Evolutionary conservation across 208 protist species (phyloP).

Genomic region (Trypanosoma platydactyli): DNA sequence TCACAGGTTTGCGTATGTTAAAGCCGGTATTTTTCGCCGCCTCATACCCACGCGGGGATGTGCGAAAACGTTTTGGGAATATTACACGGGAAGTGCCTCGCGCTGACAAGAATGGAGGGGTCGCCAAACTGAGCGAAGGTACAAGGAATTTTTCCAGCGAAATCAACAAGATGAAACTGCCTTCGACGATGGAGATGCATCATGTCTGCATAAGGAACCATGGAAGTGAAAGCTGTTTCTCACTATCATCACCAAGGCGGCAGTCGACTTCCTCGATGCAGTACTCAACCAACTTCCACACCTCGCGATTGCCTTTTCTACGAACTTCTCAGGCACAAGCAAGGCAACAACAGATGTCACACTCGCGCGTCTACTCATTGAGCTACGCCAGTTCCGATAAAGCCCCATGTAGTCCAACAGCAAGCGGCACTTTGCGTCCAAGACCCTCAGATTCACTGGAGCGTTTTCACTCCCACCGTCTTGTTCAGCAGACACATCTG

Average conservation of each 20-base stretch:
- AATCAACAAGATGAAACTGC: neutral
- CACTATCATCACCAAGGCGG: slow-evolving; percentile 5
- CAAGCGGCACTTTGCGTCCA: neutral
- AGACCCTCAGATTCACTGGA: slow-evolving; percentile 1
- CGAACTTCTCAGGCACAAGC: neutral
- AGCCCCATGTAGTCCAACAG: neutral
- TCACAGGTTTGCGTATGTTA: neutral
- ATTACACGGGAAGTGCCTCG: neutral
- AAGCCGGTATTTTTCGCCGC: neutral
- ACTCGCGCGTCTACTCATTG: slow-evolving; percentile 9
- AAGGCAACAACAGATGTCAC: neutral
- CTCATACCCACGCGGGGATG: neutral
- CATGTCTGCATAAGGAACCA: neutral
- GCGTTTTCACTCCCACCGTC: neutral
- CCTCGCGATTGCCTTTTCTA: neutral
- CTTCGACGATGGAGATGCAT: neutral
- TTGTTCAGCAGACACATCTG: neutral
- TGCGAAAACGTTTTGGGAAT: neutral
- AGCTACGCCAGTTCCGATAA: slow-evolving; percentile 16
- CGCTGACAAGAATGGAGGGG: neutral
- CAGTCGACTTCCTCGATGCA: slow-evolving; percentile 15
- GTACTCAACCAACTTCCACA: neutral
- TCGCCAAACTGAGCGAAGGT: neutral
- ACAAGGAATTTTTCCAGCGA: neutral
- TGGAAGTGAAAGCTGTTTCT: slow-evolving; percentile 20